phyloP scores from a whole-genome alignment of 805 yeast genomes.

The Candida namnaoensis region DNA sequence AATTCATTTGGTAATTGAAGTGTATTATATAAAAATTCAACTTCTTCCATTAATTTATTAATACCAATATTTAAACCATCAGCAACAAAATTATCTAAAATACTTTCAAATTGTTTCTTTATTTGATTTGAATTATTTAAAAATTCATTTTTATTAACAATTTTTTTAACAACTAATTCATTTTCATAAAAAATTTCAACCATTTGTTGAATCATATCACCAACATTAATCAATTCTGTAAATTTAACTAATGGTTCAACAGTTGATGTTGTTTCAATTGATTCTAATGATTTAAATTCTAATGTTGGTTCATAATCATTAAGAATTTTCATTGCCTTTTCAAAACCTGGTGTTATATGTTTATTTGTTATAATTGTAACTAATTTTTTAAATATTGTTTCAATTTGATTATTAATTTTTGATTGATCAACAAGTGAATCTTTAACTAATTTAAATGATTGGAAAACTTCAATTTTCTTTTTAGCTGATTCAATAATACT shows the following conservation, averaged over 20 bases:
- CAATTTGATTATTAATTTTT: constrained; percentile 28
- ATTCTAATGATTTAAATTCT: constrained; percentile 23
- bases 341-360: constrained; percentile 84
- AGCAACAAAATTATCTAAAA: constrained; percentile 84
- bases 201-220: constrained; percentile 90
- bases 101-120: constrained; percentile 73
- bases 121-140: constrained; percentile 68
- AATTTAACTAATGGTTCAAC: constrained; percentile 85
- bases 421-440: constrained; percentile 20
- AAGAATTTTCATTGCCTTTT: constrained; percentile 64
- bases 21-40: constrained; percentile 50
- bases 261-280: constrained; percentile 20
- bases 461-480: constrained; percentile 49
- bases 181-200: constrained; percentile 83
- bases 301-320: constrained; percentile 59
- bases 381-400: constrained; percentile 61
- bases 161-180: constrained; percentile 49
- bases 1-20: constrained; percentile 55
- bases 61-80: constrained; percentile 91
- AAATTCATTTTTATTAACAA: constrained; percentile 72
- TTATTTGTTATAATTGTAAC: constrained; percentile 52
- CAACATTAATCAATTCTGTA: constrained; percentile 85
- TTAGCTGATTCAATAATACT: constrained; percentile 63
- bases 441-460: constrained; percentile 30
- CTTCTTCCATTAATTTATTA: constrained; percentile 77